phyloP scores from a whole-genome alignment of 768 basidiomycete species.

The Dentipellis fragilis region DNA sequence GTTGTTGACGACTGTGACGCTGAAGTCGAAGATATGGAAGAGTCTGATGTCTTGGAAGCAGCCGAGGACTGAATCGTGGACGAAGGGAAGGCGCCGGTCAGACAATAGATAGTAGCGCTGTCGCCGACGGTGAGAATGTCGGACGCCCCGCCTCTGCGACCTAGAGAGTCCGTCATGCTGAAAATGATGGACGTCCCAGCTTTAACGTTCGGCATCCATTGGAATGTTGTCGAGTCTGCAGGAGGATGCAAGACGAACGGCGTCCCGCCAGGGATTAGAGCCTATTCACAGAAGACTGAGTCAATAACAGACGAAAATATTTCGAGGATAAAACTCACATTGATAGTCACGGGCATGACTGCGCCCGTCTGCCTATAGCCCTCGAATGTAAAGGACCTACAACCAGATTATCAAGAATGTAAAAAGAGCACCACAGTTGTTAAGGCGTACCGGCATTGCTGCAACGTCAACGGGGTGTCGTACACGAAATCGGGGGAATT shows the following conservation, averaged over 20 bases:
- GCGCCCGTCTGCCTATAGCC: constrained; percentile 22
- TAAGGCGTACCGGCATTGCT: constrained; percentile 48
- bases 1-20: background rate
- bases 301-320: background rate
- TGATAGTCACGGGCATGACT: background rate
- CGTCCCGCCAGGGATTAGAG: constrained; percentile 49
- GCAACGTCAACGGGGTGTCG: constrained; percentile 38
- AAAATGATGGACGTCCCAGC: constrained; percentile 53
- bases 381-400: constrained; percentile 13
- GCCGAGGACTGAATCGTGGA: constrained; percentile 25
- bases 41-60: constrained; percentile 5
- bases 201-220: constrained; percentile 44
- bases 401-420: background rate
- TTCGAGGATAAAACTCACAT: no score
- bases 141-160: constrained; percentile 51
- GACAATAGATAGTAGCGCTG: constrained; percentile 40
- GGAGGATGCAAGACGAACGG: constrained; percentile 35
- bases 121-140: constrained; percentile 36
- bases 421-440: background rate
- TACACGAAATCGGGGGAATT: constrained; percentile 36
- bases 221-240: constrained; percentile 24
- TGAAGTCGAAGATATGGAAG: constrained; percentile 17
- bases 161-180: constrained; percentile 39
- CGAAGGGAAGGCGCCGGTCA: constrained; percentile 42
- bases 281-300: background rate